Base-by-base conservation (phyloP, 1,284 basidiomycete species). In the Kalmanozyma brasiliensis region DNA sequence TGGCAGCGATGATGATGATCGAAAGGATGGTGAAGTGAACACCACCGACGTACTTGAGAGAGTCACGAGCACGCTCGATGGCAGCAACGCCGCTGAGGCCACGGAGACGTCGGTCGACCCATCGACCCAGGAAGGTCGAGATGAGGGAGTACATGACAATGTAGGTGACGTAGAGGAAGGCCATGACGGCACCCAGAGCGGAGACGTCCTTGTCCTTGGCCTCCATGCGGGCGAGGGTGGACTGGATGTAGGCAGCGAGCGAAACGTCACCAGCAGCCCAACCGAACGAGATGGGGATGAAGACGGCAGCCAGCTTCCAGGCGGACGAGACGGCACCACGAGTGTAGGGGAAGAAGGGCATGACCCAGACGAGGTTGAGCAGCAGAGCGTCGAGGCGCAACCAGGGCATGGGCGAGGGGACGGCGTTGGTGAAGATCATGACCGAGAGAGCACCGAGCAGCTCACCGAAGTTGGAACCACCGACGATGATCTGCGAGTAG, bases 181-280 rank as follows among this genome's bases (percentile, higher is more conserved):
- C 76, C 81, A 83, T 83, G 38, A 83, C 82, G 17, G 81, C 75
- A 49, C 83, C 82, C 35, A 83, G 77, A 14, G 81, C 71, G 14
- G 79, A 82, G 33, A 83, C 77, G 41, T 81, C 78, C 43, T 73
- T 65, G 70, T 81, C 79, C 45, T 76, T 60, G 49, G 73, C 59
- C 53, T 82, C 77, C 60, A 81, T 69, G 24, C 63, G 62, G 52
- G 80, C 73, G 46, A 83, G 74, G 4, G 77, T 77, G 26, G 78
- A 76, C 66, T 83, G 82, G 69, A 83, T 82, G 76, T 82, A 83
- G 13, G 83, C 83, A 37, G 83, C 82, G 22, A 83, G 74, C 22
- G 81, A 82, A 30, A 82, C 80, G 45, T 83, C 82, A 37, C 82
- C 83, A 35, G 82, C 81, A 44, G 82, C 82, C 83, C 83, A 83